These are phyloP conservation scores for Flaveria brownii DNA, from an alignment of 129 eudicot species.

Conservation along the genomic window DNA sequence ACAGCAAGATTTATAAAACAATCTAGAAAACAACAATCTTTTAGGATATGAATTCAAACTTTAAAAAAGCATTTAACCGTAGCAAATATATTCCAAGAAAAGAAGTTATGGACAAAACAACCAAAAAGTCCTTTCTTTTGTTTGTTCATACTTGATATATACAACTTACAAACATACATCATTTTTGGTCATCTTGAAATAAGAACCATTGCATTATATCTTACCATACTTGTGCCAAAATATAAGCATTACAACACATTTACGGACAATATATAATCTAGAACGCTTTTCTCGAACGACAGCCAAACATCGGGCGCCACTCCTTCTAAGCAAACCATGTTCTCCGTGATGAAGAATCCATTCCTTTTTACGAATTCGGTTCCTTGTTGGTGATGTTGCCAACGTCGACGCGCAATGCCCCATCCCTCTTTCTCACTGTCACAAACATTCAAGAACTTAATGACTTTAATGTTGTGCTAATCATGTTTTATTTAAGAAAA, in stretches of 20 bases:
- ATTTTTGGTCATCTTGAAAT: slow-evolving; percentile 16
- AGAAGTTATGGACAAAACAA: background rate
- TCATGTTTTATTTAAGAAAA: background rate
- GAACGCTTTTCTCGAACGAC: slow-evolving; percentile 43
- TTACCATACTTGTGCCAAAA: slow-evolving; percentile 48
- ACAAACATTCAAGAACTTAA: background rate
- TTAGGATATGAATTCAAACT: too few species aligned
- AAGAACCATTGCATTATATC: slow-evolving; percentile 4
- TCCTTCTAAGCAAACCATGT: slow-evolving; percentile 12
- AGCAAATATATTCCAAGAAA: background rate
- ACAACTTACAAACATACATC: slow-evolving; percentile 6
- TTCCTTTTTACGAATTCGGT: background rate
- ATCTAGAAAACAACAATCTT: background rate
- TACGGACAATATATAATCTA: slow-evolving; percentile 48
- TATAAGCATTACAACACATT: slow-evolving; percentile 49
- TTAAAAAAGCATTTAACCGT: background rate
- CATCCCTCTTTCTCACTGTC: background rate
- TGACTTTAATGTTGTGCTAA: background rate
- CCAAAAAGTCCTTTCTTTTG: slow-evolving; percentile 3
- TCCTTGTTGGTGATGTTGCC: background rate
- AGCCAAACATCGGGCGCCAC: slow-evolving; percentile 23
- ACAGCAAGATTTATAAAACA: background rate
- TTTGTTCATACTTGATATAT: background rate
- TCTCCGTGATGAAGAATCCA: slow-evolving; percentile 9
- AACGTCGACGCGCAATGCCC: slow-evolving; percentile 32